phyloP scores from a whole-genome alignment of 371 early-diverging fungal genomes.

The Mortierella sp. region DNA sequence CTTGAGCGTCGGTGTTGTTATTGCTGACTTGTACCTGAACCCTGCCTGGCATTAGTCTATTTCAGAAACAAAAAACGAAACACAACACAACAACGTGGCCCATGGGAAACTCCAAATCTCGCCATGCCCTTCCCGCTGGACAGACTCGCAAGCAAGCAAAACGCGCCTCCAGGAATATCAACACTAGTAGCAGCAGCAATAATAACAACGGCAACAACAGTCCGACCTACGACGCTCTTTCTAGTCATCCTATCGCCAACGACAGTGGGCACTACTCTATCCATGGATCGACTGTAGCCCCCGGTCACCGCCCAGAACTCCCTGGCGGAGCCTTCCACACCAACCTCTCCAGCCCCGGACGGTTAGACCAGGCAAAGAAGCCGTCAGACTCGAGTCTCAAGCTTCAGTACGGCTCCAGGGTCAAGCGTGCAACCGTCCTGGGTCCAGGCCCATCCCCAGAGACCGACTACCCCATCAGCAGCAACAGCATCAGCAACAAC shows the following conservation, averaged over 20 bases:
- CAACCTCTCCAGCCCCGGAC: conserved; percentile 31
- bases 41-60: not conserved
- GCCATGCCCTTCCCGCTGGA: conserved; percentile 32
- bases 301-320: conserved; percentile 16
- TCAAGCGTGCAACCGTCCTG: conserved; percentile 21
- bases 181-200: not conserved
- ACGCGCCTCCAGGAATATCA: conserved; percentile 1
- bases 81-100: not conserved
- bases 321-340: conserved; percentile 15
- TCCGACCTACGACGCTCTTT: not conserved
- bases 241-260: conserved; percentile 17
- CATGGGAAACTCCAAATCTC: conserved; percentile 54
- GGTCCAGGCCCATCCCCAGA: conserved; percentile 1
- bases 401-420: conserved; percentile 36
- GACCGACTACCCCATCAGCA: not conserved
- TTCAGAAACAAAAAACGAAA: not conserved
- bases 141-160: conserved; percentile 20
- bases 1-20: no score
- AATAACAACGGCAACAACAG: not conserved
- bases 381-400: conserved; percentile 33
- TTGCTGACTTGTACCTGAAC: no score
- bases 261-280: conserved; percentile 38
- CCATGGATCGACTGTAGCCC: conserved; percentile 29
- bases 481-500: conserved; percentile 10
- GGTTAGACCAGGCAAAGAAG: conserved; percentile 28